These are phyloP conservation scores for Bipolaris zeicola DNA, from an alignment of 2,329 filamentous ascomycete species.

Conservation along the genomic window DNA sequence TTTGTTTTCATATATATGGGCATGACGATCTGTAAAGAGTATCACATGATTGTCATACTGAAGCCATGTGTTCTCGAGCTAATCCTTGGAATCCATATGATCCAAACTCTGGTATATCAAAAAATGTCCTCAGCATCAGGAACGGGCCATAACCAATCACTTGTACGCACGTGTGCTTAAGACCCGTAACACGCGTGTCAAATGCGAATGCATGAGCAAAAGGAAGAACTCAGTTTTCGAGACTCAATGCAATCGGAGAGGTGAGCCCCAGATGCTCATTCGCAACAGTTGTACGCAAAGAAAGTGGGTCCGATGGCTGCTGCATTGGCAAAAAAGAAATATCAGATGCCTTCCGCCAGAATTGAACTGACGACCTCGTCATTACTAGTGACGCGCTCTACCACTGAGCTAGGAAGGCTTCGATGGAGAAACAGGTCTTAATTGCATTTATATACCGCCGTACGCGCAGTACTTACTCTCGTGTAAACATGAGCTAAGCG, in stretches of 20 bases:
- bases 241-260: no score
- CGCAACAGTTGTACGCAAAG: no score
- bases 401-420: conserved; percentile 39
- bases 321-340: not conserved
- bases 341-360: conserved; percentile 27
- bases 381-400: conserved; percentile 43
- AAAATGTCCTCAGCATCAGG: not conserved
- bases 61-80: no score
- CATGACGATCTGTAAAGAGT: no score
- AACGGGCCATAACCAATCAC: not conserved
- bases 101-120: no score
- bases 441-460: not conserved
- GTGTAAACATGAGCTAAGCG: not conserved
- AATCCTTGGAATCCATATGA: no score
- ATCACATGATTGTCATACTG: no score
- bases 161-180: not conserved
- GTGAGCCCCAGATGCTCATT: no score
- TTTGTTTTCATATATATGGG: no score
- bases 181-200: not conserved
- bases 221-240: not conserved
- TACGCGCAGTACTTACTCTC: not conserved
- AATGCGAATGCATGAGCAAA: conserved; percentile 3
- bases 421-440: not conserved
- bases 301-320: no score
- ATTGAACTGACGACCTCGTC: conserved; percentile 41